phyloP scores from a whole-genome alignment of 768 basidiomycete genomes.

The Filobasidium wieringae region DNA sequence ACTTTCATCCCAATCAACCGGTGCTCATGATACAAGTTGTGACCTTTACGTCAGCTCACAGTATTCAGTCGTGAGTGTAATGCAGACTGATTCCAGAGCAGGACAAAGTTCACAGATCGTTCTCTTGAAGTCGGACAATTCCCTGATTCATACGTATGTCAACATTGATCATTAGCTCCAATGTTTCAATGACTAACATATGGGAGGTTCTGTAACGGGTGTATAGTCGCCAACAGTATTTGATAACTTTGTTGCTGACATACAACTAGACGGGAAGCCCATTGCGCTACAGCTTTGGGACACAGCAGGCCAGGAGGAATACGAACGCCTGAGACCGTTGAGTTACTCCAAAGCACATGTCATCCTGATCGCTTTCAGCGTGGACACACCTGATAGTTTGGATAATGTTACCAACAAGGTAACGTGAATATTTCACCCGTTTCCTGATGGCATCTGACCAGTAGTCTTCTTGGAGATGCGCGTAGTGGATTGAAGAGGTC shows the following conservation, averaged over 20 bases:
- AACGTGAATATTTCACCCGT: slow-evolving; percentile 14
- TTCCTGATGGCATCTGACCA: background rate
- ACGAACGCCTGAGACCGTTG: slow-evolving; percentile 92
- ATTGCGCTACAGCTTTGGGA: slow-evolving; percentile 97
- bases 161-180: too few species aligned
- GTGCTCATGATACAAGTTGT: background rate
- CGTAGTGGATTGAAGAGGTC: slow-evolving; percentile 96
- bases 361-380: slow-evolving; percentile 90
- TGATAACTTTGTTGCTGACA: slow-evolving; percentile 98
- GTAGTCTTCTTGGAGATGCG: background rate
- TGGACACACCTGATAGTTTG: slow-evolving; percentile 91
- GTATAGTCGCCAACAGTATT: slow-evolving; percentile 62
- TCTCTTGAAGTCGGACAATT: slow-evolving; percentile 33
- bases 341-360: slow-evolving; percentile 98
- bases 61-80: slow-evolving; percentile 6
- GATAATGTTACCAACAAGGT: slow-evolving; percentile 93
- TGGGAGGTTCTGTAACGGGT: too few species aligned
- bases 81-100: background rate
- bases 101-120: background rate
- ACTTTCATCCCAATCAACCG: background rate
- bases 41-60: slow-evolving; percentile 1
- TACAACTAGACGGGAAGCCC: slow-evolving; percentile 90
- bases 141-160: slow-evolving; percentile 26
- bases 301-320: slow-evolving; percentile 98
- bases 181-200: too few species aligned